Evolutionary conservation across 2,329 filamentous ascomycete genomes (phyloP).

Genomic region (Colletotrichum cereale): DNA sequence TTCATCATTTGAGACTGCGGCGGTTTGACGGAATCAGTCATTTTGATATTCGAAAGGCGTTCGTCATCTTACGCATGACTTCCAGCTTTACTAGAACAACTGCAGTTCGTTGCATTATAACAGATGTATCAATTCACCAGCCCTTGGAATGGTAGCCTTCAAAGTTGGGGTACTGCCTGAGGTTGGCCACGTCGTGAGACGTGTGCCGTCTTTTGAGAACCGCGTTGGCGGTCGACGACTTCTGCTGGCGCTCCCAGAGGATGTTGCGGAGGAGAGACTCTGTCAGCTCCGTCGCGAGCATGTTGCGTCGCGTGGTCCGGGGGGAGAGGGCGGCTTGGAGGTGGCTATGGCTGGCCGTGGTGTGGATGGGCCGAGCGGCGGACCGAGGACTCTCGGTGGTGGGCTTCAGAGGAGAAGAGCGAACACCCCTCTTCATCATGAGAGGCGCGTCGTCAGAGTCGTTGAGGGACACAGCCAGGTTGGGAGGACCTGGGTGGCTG

Average conservation of each 20-base stretch:
- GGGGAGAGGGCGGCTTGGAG: slow-evolving; percentile 87
- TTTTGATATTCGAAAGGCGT: slow-evolving; percentile 51
- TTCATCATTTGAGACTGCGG: too few relatives aligned
- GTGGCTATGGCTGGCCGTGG: slow-evolving; percentile 69
- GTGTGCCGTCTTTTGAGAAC: slow-evolving; percentile 92
- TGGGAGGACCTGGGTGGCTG: slow-evolving; percentile 53
- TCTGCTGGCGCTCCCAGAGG: slow-evolving; percentile 95
- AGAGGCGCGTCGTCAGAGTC: slow-evolving; percentile 73
- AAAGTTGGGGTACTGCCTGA: slow-evolving; percentile 79
- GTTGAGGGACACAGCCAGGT: slow-evolving; percentile 64
- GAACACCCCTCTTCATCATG: slow-evolving; percentile 72
- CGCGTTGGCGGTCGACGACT: slow-evolving; percentile 88
- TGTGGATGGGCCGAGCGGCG: slow-evolving; percentile 80
- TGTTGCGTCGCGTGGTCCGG: slow-evolving; percentile 91
- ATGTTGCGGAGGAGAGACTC: slow-evolving; percentile 92
- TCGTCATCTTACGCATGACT: too few relatives aligned
- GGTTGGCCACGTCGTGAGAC: slow-evolving; percentile 88
- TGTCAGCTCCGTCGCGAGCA: slow-evolving; percentile 94
- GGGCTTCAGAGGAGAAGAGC: slow-evolving; percentile 62
- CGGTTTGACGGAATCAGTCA: slow-evolving; percentile 52
- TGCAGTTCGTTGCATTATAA: slow-evolving; percentile 56
- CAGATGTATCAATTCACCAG: slow-evolving; percentile 69
- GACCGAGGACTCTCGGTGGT: slow-evolving; percentile 76
- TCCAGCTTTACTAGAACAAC: too few relatives aligned
- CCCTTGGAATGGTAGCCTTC: slow-evolving; percentile 87